Conservation (phyloP, 805 yeast species). For the Saccharomycopsis sp. region DNA sequence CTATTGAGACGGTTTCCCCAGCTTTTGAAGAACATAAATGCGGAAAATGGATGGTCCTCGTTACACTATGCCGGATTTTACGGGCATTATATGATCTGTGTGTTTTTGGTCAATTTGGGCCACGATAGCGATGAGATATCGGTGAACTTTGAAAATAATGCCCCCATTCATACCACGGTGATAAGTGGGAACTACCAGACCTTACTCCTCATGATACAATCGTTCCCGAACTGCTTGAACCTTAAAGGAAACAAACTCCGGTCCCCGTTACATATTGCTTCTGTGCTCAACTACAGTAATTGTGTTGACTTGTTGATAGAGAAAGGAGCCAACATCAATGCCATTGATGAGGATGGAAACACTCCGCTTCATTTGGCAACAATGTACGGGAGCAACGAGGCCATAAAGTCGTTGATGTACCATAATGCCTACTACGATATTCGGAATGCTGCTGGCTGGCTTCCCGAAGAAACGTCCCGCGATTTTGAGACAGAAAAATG, state of each 20-base stretch:
- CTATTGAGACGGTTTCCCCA: slow-evolving; percentile 64
- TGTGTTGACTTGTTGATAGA: slow-evolving; percentile 60
- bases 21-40: slow-evolving; percentile 60
- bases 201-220: slow-evolving; percentile 60
- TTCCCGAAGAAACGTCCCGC: slow-evolving; percentile 53
- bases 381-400: slow-evolving; percentile 55
- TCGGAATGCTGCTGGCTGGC: slow-evolving; percentile 56
- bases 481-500: slow-evolving; percentile 44
- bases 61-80: slow-evolving; percentile 74
- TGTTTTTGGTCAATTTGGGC: slow-evolving; percentile 46
- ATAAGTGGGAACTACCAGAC: slow-evolving; percentile 61
- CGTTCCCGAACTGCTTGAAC: slow-evolving; percentile 47
- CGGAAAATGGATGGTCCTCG: slow-evolving; percentile 73
- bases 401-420: slow-evolving; percentile 45
- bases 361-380: slow-evolving; percentile 82
- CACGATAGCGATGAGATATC: slow-evolving; percentile 47
- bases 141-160: slow-evolving; percentile 47
- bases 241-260: slow-evolving; percentile 39
- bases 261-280: slow-evolving; percentile 67
- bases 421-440: slow-evolving; percentile 43
- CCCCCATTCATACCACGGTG: slow-evolving; percentile 69
- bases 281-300: slow-evolving; percentile 50
- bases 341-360: slow-evolving; percentile 67
- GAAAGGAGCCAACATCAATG: slow-evolving; percentile 70
- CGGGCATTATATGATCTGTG: slow-evolving; percentile 67